These are phyloP conservation scores for Backusella tarrabulga DNA, from an alignment of 192 early-diverging fungal genomes.

Conservation along the genomic window DNA sequence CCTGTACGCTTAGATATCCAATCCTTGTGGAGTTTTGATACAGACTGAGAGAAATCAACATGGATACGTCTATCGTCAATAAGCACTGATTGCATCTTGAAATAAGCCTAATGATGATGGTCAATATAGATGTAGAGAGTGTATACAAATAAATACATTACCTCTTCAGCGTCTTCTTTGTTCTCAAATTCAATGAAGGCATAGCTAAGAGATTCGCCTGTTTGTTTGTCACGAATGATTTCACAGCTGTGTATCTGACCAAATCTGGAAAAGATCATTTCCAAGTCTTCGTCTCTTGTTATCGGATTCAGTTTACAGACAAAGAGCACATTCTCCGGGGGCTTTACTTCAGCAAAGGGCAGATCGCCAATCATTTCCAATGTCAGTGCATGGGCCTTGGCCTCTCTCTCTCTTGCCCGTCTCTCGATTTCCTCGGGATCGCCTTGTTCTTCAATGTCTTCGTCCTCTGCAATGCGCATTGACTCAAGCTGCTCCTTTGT, in stretches of 20 bases:
- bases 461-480: constrained; percentile 80
- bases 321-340: constrained; percentile 96
- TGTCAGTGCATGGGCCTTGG: constrained; percentile 85
- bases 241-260: constrained; percentile 88
- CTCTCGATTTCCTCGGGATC: constrained; percentile 68
- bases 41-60: constrained; percentile 97
- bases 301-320: constrained; percentile 93
- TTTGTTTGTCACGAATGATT: constrained; percentile 82
- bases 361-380: constrained; percentile 98
- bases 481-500: constrained; percentile 67
- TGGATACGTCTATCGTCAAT: constrained; percentile 96
- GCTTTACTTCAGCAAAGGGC: constrained; percentile 95
- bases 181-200: constrained; percentile 96
- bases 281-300: constrained; percentile 88
- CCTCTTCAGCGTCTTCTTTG: constrained; percentile 81
- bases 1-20: constrained; percentile 63
- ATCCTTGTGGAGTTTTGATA: constrained; percentile 78
- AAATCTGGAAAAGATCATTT: constrained; percentile 92
- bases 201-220: constrained; percentile 84
- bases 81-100: constrained; percentile 95
- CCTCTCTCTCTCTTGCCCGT: constrained; percentile 66
- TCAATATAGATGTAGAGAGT: neutral
- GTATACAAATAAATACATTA: neutral
- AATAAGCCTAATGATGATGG: constrained; percentile 61
- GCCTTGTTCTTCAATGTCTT: constrained; percentile 56